These are phyloP conservation scores for Pluteus cervinus DNA, from an alignment of 768 basidiomycete species.

Conservation along the genomic window DNA sequence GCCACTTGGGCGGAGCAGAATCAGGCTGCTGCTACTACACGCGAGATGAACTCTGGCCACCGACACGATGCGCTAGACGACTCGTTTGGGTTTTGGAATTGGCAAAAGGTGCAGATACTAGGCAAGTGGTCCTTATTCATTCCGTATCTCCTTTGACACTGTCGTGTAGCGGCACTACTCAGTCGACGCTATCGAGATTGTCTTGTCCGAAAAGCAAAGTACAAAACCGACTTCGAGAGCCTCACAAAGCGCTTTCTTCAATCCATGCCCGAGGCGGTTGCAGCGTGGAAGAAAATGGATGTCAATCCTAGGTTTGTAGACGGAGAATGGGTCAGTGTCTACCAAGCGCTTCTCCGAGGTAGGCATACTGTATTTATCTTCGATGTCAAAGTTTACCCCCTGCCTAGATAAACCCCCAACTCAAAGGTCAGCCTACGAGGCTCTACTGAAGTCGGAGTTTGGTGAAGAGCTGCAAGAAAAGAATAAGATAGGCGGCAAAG, in stretches of 20 bases:
- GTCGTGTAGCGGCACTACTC: too few species aligned
- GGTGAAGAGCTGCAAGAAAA: background rate
- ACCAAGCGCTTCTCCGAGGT: background rate
- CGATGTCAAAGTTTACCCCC: too few species aligned
- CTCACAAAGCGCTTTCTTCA: background rate
- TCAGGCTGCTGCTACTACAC: slow-evolving; percentile 4
- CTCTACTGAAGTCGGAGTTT: background rate
- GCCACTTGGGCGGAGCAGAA: background rate
- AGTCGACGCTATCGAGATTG: too few species aligned
- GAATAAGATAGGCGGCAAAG: background rate
- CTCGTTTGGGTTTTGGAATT: slow-evolving; percentile 10
- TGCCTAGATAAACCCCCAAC: slow-evolving; percentile 4
- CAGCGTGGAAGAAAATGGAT: background rate
- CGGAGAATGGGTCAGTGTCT: slow-evolving; percentile 1
- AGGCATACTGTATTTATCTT: too few species aligned
- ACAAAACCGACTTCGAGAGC: too few species aligned
- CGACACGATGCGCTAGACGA: slow-evolving; percentile 11
- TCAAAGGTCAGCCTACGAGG: slow-evolving; percentile 4
- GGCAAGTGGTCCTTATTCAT: background rate
- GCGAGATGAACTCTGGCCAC: slow-evolving; percentile 14
- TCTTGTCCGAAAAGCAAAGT: too few species aligned
- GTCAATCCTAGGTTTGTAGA: background rate
- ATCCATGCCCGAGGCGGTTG: background rate
- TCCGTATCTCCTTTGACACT: too few species aligned
- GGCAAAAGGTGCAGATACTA: slow-evolving; percentile 7